Percentiles rank a stretch among this genome's conserved stretches.
phyloP scores from a whole-genome alignment of 371 early-diverging fungal genomes.

The Mucor indicus region DNA sequence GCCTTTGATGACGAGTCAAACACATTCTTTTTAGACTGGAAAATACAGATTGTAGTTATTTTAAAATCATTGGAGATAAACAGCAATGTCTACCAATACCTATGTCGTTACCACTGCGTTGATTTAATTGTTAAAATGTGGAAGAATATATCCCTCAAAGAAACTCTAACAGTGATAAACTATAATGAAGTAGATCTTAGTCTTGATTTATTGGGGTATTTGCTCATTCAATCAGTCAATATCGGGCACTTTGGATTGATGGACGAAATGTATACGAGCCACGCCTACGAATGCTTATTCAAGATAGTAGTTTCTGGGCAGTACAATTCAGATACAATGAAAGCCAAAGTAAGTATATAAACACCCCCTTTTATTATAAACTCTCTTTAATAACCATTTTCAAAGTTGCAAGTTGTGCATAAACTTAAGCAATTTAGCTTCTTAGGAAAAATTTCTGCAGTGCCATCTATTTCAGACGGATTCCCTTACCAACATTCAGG shows the following conservation, averaged over 20 bases:
- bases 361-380: too few relatives aligned
- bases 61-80: constrained; percentile 25
- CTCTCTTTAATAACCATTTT: too few relatives aligned
- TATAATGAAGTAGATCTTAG: constrained; percentile 21
- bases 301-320: too few relatives aligned
- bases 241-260: constrained; percentile 6
- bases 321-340: too few relatives aligned
- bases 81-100: constrained; percentile 29
- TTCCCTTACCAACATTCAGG: too few relatives aligned
- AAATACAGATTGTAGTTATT: constrained; percentile 26
- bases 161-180: constrained; percentile 8
- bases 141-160: constrained; percentile 20
- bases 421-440: constrained; percentile 43
- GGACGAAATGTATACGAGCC: too few relatives aligned
- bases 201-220: constrained; percentile 15
- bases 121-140: constrained; percentile 28
- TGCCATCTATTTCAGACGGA: constrained; percentile 50
- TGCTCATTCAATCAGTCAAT: constrained; percentile 8
- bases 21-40: constrained; percentile 36
- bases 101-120: constrained; percentile 25
- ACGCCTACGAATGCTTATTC: too few relatives aligned
- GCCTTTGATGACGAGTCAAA: neutral
- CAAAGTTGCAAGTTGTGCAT: constrained; percentile 45
- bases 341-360: constrained; percentile 23
- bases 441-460: constrained; percentile 44